A percentile compares a stretch with the other conserved stretches of the same genome.
Evolutionary conservation across 345 rosid genomes (phyloP).

Genomic region (Eucalyptus lansdowneana): DNA sequence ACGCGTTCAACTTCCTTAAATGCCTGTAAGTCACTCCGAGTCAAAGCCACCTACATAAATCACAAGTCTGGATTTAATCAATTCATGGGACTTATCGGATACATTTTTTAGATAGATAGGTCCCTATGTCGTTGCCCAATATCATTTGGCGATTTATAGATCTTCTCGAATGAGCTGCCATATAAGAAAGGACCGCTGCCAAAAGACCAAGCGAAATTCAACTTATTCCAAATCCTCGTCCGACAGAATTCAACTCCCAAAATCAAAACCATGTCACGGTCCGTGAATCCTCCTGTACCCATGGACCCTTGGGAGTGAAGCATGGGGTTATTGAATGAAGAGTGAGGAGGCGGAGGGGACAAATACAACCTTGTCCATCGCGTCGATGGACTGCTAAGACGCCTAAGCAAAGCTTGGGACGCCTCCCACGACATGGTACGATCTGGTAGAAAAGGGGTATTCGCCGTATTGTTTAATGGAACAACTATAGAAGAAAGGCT

Average conservation of each 20-base stretch:
- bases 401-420: no score
- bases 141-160: not conserved
- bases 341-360: rapidly evolving
- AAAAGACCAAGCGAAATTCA: not conserved
- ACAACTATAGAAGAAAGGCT: no score
- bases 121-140: not conserved
- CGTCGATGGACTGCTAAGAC: no score
- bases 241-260: not conserved
- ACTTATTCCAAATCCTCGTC: not conserved
- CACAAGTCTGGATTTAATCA: not conserved
- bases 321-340: no score
- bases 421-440: no score
- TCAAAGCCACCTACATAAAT: no score
- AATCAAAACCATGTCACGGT: no score
- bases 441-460: rapidly evolving
- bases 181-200: not conserved
- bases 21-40: not conserved
- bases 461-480: rapidly evolving
- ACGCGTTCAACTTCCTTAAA: not conserved
- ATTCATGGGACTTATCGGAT: not conserved
- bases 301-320: no score
- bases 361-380: no score
- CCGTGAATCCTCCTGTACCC: no score
- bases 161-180: no score
- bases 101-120: not conserved